Base-by-base conservation (phyloP, 1,139 yeast species). In the Candida glucosophila region DNA sequence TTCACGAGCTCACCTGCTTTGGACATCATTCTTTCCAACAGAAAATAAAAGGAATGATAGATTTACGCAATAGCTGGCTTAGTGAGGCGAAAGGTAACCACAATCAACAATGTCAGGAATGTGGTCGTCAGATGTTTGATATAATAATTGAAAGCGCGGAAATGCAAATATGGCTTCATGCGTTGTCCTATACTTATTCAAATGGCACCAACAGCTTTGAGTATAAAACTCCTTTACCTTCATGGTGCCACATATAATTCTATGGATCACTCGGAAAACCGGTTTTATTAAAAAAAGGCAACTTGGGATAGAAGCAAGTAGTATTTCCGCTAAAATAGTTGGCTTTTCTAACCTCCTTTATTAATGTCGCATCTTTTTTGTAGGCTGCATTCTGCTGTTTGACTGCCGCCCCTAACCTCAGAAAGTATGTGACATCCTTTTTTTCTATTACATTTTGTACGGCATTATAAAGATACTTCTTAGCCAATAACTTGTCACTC, bases 131-230 rank as follows among this genome's bases (percentile, higher is more conserved):
- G 2, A 35, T 67, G 7, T 65, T 44, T 19, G 41, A 59, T 29
- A 40, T n/a, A n/a, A n/a, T n/a, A n/a, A n/a, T 49, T 2, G 63
- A 59, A 22, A 68, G 67, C 2, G 52, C 53, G 7, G 44, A 53
- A 6, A 58, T 59, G 9, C 42, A 67, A 34, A 49, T 78, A 20
- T 75, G 69, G 65, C 45, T 78, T 25, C 86, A 78, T 54, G 77
- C 85, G 1, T 62, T 52, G 36, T 55, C 55, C 24, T 76, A 74
- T 34, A 41, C 49, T 19, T 44, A 51, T 19, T 47, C 51, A n/a
- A 43, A 38, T 3, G 7, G 5, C 12, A 36, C 22, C 2, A 33
- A 30, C 9, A 30, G 50, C 6, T 36, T 45, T 26, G 34, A 37
- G n/a, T 67, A 55, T 34, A 40, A 48, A 22, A 54, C 71, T 0